Evolutionary conservation across 495 filamentous ascomycete genomes (phyloP).

Genomic region (Neurospora cerealis): DNA sequence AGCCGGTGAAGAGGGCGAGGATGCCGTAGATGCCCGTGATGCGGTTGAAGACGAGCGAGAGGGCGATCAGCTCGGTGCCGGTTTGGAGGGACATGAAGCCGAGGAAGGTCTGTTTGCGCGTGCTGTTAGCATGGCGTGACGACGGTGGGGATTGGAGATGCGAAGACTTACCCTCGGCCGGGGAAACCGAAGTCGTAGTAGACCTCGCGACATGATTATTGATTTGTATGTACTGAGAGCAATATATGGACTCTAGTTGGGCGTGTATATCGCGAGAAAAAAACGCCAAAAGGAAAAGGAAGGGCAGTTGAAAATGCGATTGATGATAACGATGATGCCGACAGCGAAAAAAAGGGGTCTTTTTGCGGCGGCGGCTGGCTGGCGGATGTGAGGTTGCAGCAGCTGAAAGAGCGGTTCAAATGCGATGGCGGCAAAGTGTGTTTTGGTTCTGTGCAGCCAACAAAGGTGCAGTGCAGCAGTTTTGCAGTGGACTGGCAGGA

Average conservation of each 20-base stretch:
- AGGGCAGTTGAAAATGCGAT: not conserved
- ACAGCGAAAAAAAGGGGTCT: not conserved
- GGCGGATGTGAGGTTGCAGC: not conserved
- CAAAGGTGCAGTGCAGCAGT: not conserved
- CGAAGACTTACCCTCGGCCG: slow-evolving; percentile 24
- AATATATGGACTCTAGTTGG: not conserved
- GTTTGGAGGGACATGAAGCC: slow-evolving; percentile 77
- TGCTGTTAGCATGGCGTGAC: no score
- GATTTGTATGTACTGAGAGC: not conserved
- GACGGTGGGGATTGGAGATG: not conserved
- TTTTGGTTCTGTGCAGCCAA: not conserved
- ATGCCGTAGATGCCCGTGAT: slow-evolving; percentile 79
- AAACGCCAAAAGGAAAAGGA: not conserved
- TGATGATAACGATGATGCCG: not conserved
- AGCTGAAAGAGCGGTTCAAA: not conserved
- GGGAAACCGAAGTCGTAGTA: slow-evolving; percentile 19
- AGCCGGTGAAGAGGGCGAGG: slow-evolving; percentile 72
- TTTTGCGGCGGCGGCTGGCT: not conserved
- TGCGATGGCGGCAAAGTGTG: not conserved
- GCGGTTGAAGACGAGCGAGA: slow-evolving; percentile 79
- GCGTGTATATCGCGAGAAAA: not conserved
- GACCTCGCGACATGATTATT: not conserved
- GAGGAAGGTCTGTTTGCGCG: slow-evolving; percentile 55
- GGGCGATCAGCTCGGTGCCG: slow-evolving; percentile 68
- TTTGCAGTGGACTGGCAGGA: not conserved